Base-by-base conservation (phyloP, 2,329 filamentous ascomycete species). In the Tolypocladium guangdongense region DNA sequence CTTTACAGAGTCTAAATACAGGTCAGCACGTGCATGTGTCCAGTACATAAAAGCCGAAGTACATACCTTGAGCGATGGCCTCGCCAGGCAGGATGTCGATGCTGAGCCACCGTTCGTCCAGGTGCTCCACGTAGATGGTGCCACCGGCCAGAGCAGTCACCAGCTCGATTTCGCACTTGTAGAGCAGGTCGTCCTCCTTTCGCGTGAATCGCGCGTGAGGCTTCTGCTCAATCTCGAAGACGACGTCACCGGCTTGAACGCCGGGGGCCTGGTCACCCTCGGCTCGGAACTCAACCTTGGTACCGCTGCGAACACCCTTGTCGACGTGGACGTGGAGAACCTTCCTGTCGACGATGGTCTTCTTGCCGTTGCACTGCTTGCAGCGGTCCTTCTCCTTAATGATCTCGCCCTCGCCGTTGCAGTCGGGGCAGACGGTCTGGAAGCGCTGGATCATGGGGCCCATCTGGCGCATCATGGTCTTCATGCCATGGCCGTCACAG, bases 401-500 rank as follows among this genome's bases (percentile, higher is more conserved):
- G 60, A 87, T 90, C 77, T 99, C 93, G 56, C 93, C 92, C 73
- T 99, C 93, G 58, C 95, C 95, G 63, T 93, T 92, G 71, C 93
- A 99, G 75, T 99, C 95, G 32, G 91, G 88, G 81, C 93, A 99
- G 64, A 96, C 91, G 33, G 92, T 97, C 80, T 99, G 93, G 84
- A 99, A 99, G 55, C 93, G 89, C 77, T 99, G 95, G 63, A 99
- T 97, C 93, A 99, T 99, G 56, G 93, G 93, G 51, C 93, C 93
- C 91, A 99, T 97, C 75, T 99, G 93, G 69, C 95, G 88, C 93
- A 99, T 96, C 92, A 99, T 97, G 41, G 89, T 96, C 87, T 97
- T 97, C 88, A 96, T 96, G 73, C 93, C 93, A 59, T 87, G 83
- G 60, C 93, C 93, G 65, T 95, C 90, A 71, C 93, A 99, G 66